Conservation (phyloP, 2,329 filamentous ascomycete genomes). For the Fusarium veterinarium region DNA sequence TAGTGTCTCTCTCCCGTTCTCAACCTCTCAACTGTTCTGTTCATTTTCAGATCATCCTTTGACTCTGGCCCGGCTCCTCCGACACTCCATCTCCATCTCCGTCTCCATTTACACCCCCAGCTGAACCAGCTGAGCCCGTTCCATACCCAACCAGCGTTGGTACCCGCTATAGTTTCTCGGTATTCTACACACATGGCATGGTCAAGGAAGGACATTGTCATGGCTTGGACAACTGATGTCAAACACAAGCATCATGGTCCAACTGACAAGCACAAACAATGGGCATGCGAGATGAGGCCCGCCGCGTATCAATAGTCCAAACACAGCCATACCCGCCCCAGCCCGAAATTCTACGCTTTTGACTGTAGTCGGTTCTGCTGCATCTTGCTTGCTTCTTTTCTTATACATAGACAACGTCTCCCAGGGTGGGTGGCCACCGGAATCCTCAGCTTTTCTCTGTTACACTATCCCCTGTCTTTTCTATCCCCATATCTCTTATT, state of each 20-base stretch:
- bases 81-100: neutral
- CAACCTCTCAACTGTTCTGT: constrained; percentile 19
- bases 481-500: constrained; percentile 21
- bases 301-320: constrained; percentile 39
- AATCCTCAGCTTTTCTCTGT: constrained; percentile 38
- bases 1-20: constrained; percentile 22
- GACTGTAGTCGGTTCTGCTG: constrained; percentile 32
- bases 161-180: constrained; percentile 13
- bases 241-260: constrained; percentile 24
- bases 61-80: constrained; percentile 15
- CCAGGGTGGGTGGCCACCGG: constrained; percentile 36
- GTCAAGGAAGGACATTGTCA: constrained; percentile 20
- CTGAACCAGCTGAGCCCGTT: constrained; percentile 29
- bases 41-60: constrained; percentile 1
- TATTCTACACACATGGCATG: constrained; percentile 9
- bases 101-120: constrained; percentile 4
- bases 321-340: constrained; percentile 38
- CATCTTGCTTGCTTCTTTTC: constrained; percentile 41
- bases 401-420: constrained; percentile 33
- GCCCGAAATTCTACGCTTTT: constrained; percentile 37
- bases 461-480: constrained; percentile 26
- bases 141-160: constrained; percentile 33
- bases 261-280: constrained; percentile 20
- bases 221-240: constrained; percentile 30
- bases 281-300: constrained; percentile 43